Base-by-base conservation (phyloP, 179 eudicot genomes). In the Silene coronaria region DNA sequence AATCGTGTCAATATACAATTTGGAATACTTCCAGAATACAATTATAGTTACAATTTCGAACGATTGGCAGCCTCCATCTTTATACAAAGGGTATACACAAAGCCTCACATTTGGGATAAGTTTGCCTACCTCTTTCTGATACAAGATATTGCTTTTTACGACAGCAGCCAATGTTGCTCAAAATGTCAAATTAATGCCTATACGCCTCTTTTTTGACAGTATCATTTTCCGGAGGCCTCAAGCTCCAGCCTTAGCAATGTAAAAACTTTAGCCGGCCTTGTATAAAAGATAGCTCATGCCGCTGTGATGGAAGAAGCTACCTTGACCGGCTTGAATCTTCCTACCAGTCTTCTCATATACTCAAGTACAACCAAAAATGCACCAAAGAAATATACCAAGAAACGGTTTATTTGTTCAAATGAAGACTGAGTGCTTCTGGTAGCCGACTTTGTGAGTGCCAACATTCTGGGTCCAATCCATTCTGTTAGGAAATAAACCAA, bases 311-410 rank as follows among this genome's bases (percentile, higher is more conserved):
- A 48, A 27, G 62, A 26, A 71, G 62, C 84, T 36, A 81, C 74
- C 42, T 75, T 69, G 32, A 81, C 78, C 7, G 84, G 84, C 74
- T 81, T 81, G 62, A 81, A 77, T 63, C 80, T 73, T 68, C 80
- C 84, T 30, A 51, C 61, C 36, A 55, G 12, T 77, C 84, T 73
- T 77, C 81, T 72, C 67, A 57, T 19, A 26, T 77, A 63, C 77
- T 81, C 84, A 0, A 61, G 66, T 1, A 77, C 23, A 27, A 77
- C 14, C 59, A 81, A 75, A 19, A 81, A 81, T 42, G 77, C 34
- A 7, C 84, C 81, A 21, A 81, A 73, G 68, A 81, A 74, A 55
- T 53, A 68, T 24, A 81, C 53, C 67, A 73, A 69, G 75, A 70
- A 74, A 42, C 75, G 68, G 71, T 81, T 62, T 67, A 81, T 53